phyloP scores from a whole-genome alignment of 108 stramenopile species.

The Cyclostephanos invisitatus region DNA sequence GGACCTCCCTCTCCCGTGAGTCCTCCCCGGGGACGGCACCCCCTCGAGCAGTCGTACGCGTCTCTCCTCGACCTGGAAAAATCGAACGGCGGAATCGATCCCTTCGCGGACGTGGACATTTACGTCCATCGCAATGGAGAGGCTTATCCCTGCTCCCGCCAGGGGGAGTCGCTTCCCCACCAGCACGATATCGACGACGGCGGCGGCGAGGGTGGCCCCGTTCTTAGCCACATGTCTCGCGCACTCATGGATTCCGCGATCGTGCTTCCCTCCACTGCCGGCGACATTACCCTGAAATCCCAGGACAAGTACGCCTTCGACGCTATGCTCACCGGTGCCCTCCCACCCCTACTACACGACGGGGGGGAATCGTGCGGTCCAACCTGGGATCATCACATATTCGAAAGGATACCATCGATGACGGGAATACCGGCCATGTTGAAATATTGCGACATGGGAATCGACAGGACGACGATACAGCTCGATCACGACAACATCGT shows the following conservation, averaged over 20 bases:
- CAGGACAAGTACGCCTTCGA: constrained; percentile 73
- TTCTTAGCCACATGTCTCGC: constrained; percentile 8
- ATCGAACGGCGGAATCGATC: constrained; percentile 15
- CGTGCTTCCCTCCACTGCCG: neutral
- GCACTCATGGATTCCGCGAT: constrained; percentile 13
- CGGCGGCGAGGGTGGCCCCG: constrained; percentile 10
- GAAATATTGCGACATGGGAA: constrained; percentile 73
- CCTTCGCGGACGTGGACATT: constrained; percentile 34
- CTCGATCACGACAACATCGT: constrained; percentile 70
- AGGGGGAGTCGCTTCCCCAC: neutral
- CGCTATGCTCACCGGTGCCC: constrained; percentile 57
- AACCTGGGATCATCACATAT: constrained; percentile 30
- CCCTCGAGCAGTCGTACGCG: constrained; percentile 11
- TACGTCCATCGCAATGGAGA: constrained; percentile 80
- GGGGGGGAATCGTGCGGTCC: constrained; percentile 26
- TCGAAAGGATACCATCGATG: neutral
- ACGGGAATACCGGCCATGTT: constrained; percentile 19
- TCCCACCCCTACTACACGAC: constrained; percentile 4
- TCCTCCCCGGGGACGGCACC: neutral
- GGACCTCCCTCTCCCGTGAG: neutral
- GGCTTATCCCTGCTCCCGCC: constrained; percentile 55
- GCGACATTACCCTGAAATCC: constrained; percentile 14
- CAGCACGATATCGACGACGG: neutral
- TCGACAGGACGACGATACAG: constrained; percentile 65
- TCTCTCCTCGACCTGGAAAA: constrained; percentile 10